Evolutionary conservation across 179 eudicot species (phyloP), one percentile per base, ranked within the genome.

Genomic region (Gypsophila paniculata): DNA sequence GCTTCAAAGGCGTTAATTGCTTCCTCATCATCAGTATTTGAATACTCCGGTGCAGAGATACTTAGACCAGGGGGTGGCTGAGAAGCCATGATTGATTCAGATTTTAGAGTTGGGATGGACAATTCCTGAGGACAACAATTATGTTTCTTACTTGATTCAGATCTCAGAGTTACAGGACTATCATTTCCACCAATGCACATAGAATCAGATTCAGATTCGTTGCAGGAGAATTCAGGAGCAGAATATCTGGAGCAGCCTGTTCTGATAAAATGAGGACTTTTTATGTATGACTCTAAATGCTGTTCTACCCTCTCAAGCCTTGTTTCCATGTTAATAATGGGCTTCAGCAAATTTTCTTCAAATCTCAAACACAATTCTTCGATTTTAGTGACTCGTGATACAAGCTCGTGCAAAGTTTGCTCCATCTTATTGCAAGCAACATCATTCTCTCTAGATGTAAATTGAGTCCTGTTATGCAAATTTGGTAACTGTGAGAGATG

Each of bases 291-390:
- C 52, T 88, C 91, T 59, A 95, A 70, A 44, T 90, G 87, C 65
- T 85, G 81, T 77, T 95, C 99, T 25, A 92, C 85, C 82, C 36
- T 81, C 71, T 87, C 88, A 69, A 95, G 95, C 86, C 97, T 88
- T 68, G 82, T 78, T 79, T 91, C 96, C 76, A 94, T 88, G 74
- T 79, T 84, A 63, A 76, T 86, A 46, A 94, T 83, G 64, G 99
- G 99, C 75, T 84, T 88, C 71, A 92, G 49, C 88, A 95, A 80
- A 66, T 79, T 90, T 75, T 95, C 90, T 85, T 95, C 96, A 75
- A 95, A 95, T 74, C 95, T 87, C 74, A 79, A 76, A 77, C 81
- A 90, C 48, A 88, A 76, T 59, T 88, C 88, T 81, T 95, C 99
- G 65, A 93, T 82, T 73, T 85, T 84, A 61, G 86, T 78, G 59